phyloP scores from a whole-genome alignment of 345 rosid genomes.

The Lepidium africanum region DNA sequence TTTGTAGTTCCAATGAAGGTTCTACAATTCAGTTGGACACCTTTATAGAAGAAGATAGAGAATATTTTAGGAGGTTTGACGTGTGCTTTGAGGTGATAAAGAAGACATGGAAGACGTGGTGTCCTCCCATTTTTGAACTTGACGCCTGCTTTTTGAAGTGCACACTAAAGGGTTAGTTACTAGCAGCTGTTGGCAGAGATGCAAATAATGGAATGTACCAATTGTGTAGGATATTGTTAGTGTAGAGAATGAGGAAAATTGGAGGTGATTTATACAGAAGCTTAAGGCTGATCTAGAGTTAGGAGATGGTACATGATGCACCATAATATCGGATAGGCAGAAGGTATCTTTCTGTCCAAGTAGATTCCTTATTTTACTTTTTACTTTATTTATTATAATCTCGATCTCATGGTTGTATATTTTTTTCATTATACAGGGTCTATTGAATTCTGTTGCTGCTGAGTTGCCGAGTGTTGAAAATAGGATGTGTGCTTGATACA shows the following conservation, averaged over 20 bases:
- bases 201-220: not conserved
- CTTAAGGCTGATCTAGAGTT: not conserved
- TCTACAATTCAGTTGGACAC: too few species aligned
- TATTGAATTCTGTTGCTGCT: not conserved
- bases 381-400: too few species aligned
- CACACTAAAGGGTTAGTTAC: not conserved
- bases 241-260: not conserved
- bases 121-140: too few species aligned
- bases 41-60: too few species aligned
- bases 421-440: not conserved
- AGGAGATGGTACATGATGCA: not conserved
- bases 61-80: too few species aligned
- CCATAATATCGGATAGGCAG: not conserved
- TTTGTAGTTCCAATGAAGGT: too few species aligned
- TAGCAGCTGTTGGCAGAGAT: not conserved
- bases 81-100: too few species aligned
- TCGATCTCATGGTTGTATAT: too few species aligned
- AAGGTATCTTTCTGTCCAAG: not conserved
- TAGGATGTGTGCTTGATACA: not conserved
- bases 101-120: too few species aligned
- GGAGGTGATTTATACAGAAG: not conserved
- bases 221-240: not conserved
- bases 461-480: not conserved
- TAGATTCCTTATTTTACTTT: too few species aligned
- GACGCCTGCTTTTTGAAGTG: not conserved